These are phyloP conservation scores for Penicillium macrosclerotiorum DNA, from an alignment of 495 filamentous ascomycete species.

Conservation along the genomic window DNA sequence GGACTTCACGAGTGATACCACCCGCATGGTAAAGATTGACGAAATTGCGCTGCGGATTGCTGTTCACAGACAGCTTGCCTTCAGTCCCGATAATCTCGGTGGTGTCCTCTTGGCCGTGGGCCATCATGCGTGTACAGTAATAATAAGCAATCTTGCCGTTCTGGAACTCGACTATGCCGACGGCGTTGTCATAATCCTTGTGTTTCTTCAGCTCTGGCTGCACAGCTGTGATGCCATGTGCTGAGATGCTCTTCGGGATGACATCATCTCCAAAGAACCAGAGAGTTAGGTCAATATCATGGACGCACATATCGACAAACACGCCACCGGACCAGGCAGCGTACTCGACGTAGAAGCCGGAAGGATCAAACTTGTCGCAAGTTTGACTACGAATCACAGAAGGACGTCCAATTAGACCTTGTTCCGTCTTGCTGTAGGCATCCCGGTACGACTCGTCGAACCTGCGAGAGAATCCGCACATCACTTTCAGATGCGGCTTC, in stretches of 20 bases:
- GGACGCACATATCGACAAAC: constrained; percentile 58
- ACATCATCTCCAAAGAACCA: constrained; percentile 56
- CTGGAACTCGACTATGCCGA: constrained; percentile 63
- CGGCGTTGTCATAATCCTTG: constrained; percentile 61
- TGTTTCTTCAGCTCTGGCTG: constrained; percentile 58
- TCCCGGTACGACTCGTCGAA: constrained; percentile 58
- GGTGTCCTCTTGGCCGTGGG: constrained; percentile 60
- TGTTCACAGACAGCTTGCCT: constrained; percentile 57
- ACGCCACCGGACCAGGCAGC: constrained; percentile 58
- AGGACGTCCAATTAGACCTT: constrained; percentile 49
- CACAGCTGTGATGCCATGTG: constrained; percentile 57
- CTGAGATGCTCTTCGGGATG: constrained; percentile 49
- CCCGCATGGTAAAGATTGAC: constrained; percentile 45
- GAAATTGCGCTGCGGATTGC: constrained; percentile 46
- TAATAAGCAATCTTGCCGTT: constrained; percentile 60
- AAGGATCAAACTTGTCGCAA: constrained; percentile 55
- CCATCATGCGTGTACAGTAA: constrained; percentile 61
- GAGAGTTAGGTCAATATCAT: constrained; percentile 57
- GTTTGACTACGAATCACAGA: constrained; percentile 56
- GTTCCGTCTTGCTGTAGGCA: constrained; percentile 43
- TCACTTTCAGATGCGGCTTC: constrained; percentile 50
- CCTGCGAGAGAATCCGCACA: constrained; percentile 59
- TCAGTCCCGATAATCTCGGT: constrained; percentile 64
- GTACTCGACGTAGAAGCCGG: constrained; percentile 57
- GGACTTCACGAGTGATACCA: constrained; percentile 52